Conservation (phyloP, 2,329 filamentous ascomycete species). For the Cladosporium sp. region DNA sequence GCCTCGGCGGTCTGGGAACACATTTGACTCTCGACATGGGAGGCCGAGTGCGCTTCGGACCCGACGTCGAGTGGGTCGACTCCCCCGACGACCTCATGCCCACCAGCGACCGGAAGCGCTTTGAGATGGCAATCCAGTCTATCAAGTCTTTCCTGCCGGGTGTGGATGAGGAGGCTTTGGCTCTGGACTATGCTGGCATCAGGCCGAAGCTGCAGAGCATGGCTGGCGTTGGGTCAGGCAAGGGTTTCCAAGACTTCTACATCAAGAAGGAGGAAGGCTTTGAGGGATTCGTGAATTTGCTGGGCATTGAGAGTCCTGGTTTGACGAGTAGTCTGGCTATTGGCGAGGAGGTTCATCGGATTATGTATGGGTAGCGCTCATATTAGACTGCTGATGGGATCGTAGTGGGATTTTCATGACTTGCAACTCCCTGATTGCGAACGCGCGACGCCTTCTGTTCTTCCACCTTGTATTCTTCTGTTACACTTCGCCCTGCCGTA, state of each 20-base stretch:
- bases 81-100: slow-evolving; percentile 60
- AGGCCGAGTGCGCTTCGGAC: slow-evolving; percentile 83
- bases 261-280: slow-evolving; percentile 74
- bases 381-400: too few species aligned
- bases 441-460: too few species aligned
- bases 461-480: too few species aligned
- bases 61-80: slow-evolving; percentile 91
- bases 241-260: slow-evolving; percentile 79
- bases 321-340: slow-evolving; percentile 85
- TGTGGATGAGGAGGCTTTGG: slow-evolving; percentile 62
- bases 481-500: too few species aligned
- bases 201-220: slow-evolving; percentile 72
- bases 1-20: slow-evolving; percentile 80
- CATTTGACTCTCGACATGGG: slow-evolving; percentile 88
- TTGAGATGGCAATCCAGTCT: slow-evolving; percentile 65
- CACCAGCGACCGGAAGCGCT: slow-evolving; percentile 57
- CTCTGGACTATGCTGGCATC: slow-evolving; percentile 86
- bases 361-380: slow-evolving; percentile 43
- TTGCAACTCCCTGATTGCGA: too few species aligned
- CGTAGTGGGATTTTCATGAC: too few species aligned
- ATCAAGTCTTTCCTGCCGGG: slow-evolving; percentile 76
- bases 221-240: slow-evolving; percentile 57
- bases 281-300: slow-evolving; percentile 78
- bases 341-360: slow-evolving; percentile 65
- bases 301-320: slow-evolving; percentile 92